Percentiles rank a stretch among this genome's conserved stretches.
Evolutionary conservation across 257 asterid species (phyloP).

Genomic region (Mentha longifolia): DNA sequence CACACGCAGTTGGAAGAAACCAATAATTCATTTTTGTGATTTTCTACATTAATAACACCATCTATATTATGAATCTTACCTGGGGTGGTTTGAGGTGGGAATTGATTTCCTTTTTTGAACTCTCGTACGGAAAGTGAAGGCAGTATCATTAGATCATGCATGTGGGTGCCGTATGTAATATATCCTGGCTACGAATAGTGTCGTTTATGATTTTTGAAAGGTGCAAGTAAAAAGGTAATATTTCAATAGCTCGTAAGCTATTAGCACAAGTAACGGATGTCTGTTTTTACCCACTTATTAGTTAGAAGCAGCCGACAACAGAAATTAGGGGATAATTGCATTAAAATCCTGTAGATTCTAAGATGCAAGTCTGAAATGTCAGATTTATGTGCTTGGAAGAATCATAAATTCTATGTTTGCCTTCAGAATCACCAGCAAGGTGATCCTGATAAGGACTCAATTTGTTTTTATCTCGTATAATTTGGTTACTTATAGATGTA

Average conservation of each 20-base stretch:
- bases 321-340: not conserved
- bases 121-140: not conserved
- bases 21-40: not conserved
- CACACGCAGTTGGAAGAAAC: conserved; percentile 1
- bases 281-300: not conserved
- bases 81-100: conserved; percentile 1
- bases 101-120: not conserved
- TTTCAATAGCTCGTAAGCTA: conserved; percentile 1
- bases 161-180: not conserved
- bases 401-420: not conserved
- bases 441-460: not conserved
- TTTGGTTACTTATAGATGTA: conserved; percentile 20
- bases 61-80: not conserved
- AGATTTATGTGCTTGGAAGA: not conserved
- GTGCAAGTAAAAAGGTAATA: conserved; percentile 17
- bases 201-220: not conserved
- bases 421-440: not conserved
- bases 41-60: not conserved
- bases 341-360: not conserved
- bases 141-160: not conserved
- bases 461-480: not conserved
- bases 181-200: not conserved
- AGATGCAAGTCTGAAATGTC: conserved; percentile 4
- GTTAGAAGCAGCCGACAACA: not conserved
- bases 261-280: not conserved